Base-by-base conservation (phyloP, 768 basidiomycete genomes). In the Stropharia rugosoannulata region DNA sequence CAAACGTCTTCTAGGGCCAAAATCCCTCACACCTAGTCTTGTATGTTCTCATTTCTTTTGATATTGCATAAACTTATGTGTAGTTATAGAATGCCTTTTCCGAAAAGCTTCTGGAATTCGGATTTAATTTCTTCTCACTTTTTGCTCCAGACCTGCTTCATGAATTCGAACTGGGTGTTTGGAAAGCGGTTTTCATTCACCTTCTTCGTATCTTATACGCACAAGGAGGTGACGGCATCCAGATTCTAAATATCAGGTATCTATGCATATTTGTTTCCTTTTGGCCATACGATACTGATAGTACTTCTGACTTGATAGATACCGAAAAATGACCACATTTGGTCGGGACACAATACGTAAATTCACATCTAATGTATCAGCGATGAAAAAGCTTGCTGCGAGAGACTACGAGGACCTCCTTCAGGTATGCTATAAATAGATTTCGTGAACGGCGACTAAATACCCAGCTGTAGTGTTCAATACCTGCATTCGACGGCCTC, bases 381-480 rank as follows among this genome's bases (percentile, higher is more conserved):
- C 68, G 13, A 68, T 76, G 66, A 70, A 70, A 38, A 67, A 73
- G 29, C 51, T 71, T 2, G 70, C 71, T 6, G 78, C 68, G 1
- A 59, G 70, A 0, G 72, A 80, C 44, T 80, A 73, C 49, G 74
- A 79, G 48, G 75, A 80, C 39, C 55, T 78, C 1, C 61, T 80
- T 0, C 77, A 79, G 68, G 79, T 73, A 9, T 53, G 36, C 25
- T 7, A 47, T 25, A n/a, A 41, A 13, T 35, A 15, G 22, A 32
- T 48, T 18, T n/a, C n/a, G n/a, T n/a, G n/a, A n/a, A n/a, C 32
- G 19, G 12, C 8, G 3, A 37, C 47, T 18, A n/a, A 10, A 41
- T 51, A 10, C 25, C 16, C 25, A 3, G 7, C 27, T 27, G 49
- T 40, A 73, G 72, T 75, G 72, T 47, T 45, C 60, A 0, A 65